Base-by-base conservation (phyloP, 345 rosid genomes). In the Arabidopsis arenosa region DNA sequence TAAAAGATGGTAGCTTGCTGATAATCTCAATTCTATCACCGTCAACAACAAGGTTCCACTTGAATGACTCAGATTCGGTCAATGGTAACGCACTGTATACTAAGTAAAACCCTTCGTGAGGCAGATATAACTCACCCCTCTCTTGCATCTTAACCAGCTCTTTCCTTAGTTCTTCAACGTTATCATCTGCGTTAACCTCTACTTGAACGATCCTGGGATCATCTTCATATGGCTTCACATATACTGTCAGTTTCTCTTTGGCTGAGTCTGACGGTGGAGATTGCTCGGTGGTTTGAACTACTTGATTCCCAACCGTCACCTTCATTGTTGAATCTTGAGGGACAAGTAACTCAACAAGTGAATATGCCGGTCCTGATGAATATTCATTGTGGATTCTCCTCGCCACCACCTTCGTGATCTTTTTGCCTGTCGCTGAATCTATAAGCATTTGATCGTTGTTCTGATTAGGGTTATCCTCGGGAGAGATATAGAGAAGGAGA, bases 31-130 rank as follows among this genome's bases (percentile, higher is more conserved):
- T 51, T 2, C 3, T 21, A 18, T 51, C 32, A 2, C 14, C 56
- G 14, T 51, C 2, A 52, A 14, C 0, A 21, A 21, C 7, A 52
- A 1, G 7, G 57, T 52, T 21, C 57, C 9, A 7, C 52, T 0
- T 0, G 23, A 60, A 60, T 36, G 45, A 60, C 32, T 10, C 0
- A 17, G 21, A 11, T 5, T 59, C 64, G 2, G 11, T 18, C 64
- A 59, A 18, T 5, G 13, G 6, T 36, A 0, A 0, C 0, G 86
- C 90, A 49, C 88, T 83, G 73, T 77, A 81, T 5, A 86, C 83
- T 70, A 90, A 89, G 43, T 82, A 83, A 28, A 85, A 92, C 5
- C 90, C 94, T 74, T 84, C 92, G 26, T 75, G 77, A 5, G 95
- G 97, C 8, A 92, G 83, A 57, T 75, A 75, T 17, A 94, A 75